Conservation (phyloP, 2,329 filamentous ascomycete genomes). For the Fusarium sp. region DNA sequence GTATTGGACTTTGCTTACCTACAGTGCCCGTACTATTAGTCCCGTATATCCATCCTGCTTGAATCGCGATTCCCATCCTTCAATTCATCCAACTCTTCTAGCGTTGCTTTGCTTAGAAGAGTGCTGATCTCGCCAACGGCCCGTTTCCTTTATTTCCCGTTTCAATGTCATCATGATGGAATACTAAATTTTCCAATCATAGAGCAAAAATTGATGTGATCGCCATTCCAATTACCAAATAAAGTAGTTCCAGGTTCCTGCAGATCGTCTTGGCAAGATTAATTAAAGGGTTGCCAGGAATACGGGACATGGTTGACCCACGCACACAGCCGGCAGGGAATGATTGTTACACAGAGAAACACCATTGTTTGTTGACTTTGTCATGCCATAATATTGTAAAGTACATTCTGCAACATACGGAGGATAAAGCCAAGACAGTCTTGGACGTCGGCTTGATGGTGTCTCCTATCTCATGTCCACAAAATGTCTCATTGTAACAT, state of each 20-base stretch:
- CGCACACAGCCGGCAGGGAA: neutral
- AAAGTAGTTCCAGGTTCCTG: slow-evolving; percentile 29
- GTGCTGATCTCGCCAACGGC: slow-evolving; percentile 11
- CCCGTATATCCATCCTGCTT: neutral
- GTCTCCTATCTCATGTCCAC: slow-evolving; percentile 1
- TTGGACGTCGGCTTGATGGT: slow-evolving; percentile 12
- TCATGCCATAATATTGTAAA: slow-evolving; percentile 1
- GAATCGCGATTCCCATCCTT: slow-evolving; percentile 13
- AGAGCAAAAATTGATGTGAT: slow-evolving; percentile 11
- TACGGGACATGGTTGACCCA: slow-evolving; percentile 12
- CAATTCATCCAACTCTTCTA: neutral
- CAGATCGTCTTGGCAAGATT: slow-evolving; percentile 39
- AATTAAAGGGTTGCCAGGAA: slow-evolving; percentile 8
- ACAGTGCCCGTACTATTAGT: neutral
- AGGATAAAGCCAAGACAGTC: slow-evolving; percentile 29
- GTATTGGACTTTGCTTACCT: slow-evolving; percentile 15
- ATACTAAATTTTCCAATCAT: slow-evolving; percentile 6
- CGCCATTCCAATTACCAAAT: slow-evolving; percentile 9
- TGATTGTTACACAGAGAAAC: slow-evolving; percentile 22
- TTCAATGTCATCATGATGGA: slow-evolving; percentile 1
- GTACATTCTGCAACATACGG: slow-evolving; percentile 10
- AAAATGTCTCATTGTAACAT: slow-evolving; percentile 17
- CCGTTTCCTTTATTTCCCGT: slow-evolving; percentile 1
- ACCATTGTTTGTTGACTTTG: neutral
- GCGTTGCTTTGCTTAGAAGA: neutral